Evolutionary conservation across 2,329 filamentous ascomycete genomes (phyloP).

Genomic region (Fusarium drepaniforme): DNA sequence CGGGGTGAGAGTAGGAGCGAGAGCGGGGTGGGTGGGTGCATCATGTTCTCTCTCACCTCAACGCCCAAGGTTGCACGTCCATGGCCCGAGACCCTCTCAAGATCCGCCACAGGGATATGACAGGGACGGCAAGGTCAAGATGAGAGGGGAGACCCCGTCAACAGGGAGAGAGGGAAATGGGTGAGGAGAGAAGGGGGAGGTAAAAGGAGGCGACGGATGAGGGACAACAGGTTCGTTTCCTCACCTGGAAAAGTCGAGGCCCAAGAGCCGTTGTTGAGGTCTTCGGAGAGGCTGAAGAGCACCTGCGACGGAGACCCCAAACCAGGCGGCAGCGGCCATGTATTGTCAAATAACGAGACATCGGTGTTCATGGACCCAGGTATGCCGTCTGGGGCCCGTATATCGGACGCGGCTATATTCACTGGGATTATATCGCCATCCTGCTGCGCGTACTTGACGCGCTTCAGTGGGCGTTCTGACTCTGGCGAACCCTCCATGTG

Average conservation of each 20-base stretch:
- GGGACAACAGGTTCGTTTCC: constrained; percentile 30
- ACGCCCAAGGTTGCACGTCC: constrained; percentile 29
- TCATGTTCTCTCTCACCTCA: constrained; percentile 42
- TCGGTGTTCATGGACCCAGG: constrained; percentile 26
- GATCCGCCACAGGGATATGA: constrained; percentile 31
- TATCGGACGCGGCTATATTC: constrained; percentile 24
- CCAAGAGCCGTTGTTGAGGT: constrained; percentile 31
- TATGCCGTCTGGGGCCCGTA: constrained; percentile 20
- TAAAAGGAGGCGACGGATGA: constrained; percentile 5
- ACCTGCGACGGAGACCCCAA: constrained; percentile 39
- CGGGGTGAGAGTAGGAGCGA: constrained; percentile 34
- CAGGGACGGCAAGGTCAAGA: constrained; percentile 18
- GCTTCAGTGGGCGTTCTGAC: constrained; percentile 45
- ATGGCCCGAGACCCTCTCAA: constrained; percentile 33
- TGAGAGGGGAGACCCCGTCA: neutral
- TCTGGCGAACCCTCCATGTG: constrained; percentile 43
- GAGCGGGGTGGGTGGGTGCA: constrained; percentile 37
- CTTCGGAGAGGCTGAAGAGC: constrained; percentile 36
- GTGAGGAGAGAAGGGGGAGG: constrained; percentile 2
- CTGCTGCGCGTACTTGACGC: constrained; percentile 42
- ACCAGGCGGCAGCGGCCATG: constrained; percentile 31
- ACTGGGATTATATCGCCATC: constrained; percentile 27
- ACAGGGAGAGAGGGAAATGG: constrained; percentile 1
- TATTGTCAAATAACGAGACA: constrained; percentile 31
- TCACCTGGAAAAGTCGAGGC: constrained; percentile 38